Evolutionary conservation across 2,329 filamentous ascomycete species (phyloP).

Genomic region (Dendrostoma leiphaemia): DNA sequence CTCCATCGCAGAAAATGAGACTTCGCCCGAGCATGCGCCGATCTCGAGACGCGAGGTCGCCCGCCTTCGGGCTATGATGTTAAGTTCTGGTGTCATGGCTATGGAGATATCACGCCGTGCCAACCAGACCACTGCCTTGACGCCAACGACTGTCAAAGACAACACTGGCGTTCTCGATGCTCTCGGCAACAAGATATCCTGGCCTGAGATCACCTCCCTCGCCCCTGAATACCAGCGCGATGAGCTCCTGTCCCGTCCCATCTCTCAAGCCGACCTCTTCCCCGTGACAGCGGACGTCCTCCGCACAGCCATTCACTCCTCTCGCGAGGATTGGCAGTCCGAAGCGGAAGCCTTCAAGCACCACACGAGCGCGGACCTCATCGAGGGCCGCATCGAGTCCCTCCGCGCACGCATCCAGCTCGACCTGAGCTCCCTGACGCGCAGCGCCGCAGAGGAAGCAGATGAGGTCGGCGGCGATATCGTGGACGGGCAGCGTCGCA

Average conservation of each 20-base stretch:
- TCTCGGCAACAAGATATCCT: conserved; percentile 29
- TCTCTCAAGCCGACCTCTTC: conserved; percentile 45
- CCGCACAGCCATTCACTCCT: conserved; percentile 43
- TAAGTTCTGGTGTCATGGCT: conserved; percentile 88
- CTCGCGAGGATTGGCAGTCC: conserved; percentile 54
- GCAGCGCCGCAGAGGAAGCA: conserved; percentile 71
- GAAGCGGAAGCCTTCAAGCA: conserved; percentile 59
- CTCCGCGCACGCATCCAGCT: conserved; percentile 46
- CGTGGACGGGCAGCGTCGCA: conserved; percentile 71
- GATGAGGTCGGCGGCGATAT: conserved; percentile 77
- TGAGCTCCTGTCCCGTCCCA: conserved; percentile 30
- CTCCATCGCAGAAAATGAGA: conserved; percentile 47
- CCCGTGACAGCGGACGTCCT: conserved; percentile 52
- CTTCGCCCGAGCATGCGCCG: conserved; percentile 34
- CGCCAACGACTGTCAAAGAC: conserved; percentile 25
- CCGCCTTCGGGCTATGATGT: conserved; percentile 71
- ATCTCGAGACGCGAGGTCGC: conserved; percentile 73
- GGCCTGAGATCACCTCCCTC: conserved; percentile 44
- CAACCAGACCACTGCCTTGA: conserved; percentile 42
- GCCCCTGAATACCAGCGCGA: conserved; percentile 31
- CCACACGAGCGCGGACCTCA: conserved; percentile 54
- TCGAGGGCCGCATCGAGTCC: conserved; percentile 50
- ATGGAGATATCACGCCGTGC: conserved; percentile 72
- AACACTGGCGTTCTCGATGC: conserved; percentile 24
- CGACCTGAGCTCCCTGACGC: conserved; percentile 60